Evolutionary conservation across 257 asterid species (phyloP).

Genomic region (Fraxinus excelsior): DNA sequence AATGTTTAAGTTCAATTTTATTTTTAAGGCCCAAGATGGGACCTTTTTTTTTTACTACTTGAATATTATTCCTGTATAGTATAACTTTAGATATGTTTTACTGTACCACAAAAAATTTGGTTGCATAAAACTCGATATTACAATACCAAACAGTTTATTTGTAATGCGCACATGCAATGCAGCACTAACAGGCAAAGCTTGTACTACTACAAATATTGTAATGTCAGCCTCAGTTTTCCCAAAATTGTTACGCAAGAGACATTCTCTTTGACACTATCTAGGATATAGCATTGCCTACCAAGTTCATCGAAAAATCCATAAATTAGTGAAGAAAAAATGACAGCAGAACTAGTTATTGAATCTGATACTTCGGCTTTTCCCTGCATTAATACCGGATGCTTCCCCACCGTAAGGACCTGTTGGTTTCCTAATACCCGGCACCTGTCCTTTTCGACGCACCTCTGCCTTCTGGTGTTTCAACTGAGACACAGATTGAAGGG

Average conservation of each 20-base stretch:
- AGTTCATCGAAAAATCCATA: neutral
- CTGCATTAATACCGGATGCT: constrained; percentile 74
- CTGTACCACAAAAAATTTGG: neutral
- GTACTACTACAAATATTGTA: neutral
- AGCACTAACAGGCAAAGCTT: neutral
- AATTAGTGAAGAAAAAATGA: neutral
- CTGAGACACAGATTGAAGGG: constrained; percentile 41
- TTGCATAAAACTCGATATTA: neutral
- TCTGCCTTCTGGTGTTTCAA: constrained; percentile 63
- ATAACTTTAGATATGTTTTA: too few relatives aligned
- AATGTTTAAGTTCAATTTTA: too few relatives aligned
- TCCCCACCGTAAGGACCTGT: constrained; percentile 82
- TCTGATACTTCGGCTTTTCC: constrained; percentile 64
- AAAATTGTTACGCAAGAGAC: neutral
- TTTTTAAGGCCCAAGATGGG: too few relatives aligned
- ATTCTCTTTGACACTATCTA: neutral
- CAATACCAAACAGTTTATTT: neutral
- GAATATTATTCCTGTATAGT: too few relatives aligned
- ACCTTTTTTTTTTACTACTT: too few relatives aligned
- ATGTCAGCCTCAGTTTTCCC: neutral
- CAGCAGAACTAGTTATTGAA: constrained; percentile 48
- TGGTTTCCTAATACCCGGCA: constrained; percentile 52
- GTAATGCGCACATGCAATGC: neutral
- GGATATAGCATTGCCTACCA: neutral
- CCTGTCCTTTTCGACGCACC: constrained; percentile 70